Conservation (phyloP, 129 eudicot genomes). For the Pseudognaphalium luteoalbum region DNA sequence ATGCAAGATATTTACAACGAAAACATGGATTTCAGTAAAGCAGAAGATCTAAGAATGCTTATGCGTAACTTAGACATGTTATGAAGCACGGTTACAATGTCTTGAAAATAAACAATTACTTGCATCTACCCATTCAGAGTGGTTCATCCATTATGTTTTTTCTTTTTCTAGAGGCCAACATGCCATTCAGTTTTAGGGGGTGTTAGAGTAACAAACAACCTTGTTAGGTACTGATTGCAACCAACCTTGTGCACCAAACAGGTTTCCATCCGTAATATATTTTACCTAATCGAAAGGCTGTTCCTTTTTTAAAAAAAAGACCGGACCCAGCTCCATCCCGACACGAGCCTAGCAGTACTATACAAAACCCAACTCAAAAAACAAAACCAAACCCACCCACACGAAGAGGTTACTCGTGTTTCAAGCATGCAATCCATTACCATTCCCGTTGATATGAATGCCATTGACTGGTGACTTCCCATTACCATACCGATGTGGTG, state of each 20-base stretch:
- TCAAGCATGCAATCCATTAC: constrained; percentile 58
- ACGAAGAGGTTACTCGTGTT: not conserved
- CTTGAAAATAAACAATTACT: not conserved
- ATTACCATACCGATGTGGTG: constrained; percentile 49
- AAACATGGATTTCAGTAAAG: not conserved
- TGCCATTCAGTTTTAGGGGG: constrained; percentile 27
- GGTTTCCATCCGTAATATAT: constrained; percentile 12
- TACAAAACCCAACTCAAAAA: constrained; percentile 43
- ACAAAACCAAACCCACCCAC: constrained; percentile 19
- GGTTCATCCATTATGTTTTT: constrained; percentile 1
- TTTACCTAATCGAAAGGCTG: constrained; percentile 43
- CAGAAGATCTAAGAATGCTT: not conserved
- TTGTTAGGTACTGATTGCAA: constrained; percentile 16
- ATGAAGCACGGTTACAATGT: not conserved
- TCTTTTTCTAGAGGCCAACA: constrained; percentile 19
- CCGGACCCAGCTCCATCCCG: constrained; percentile 50
- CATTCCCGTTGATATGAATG: constrained; percentile 60
- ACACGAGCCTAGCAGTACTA: constrained; percentile 37
- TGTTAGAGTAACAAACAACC: constrained; percentile 17
- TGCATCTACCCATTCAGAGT: constrained; percentile 19
- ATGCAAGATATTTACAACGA: not conserved
- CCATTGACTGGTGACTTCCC: constrained; percentile 50
- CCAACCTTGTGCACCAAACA: constrained; percentile 26
- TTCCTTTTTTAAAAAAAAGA: constrained; percentile 40
- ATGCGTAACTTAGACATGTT: constrained; percentile 1